Percentiles rank a stretch among this genome's conserved stretches.
Evolutionary conservation across 129 eudicot species (phyloP).

Genomic region (Saposhnikovia divaricata): DNA sequence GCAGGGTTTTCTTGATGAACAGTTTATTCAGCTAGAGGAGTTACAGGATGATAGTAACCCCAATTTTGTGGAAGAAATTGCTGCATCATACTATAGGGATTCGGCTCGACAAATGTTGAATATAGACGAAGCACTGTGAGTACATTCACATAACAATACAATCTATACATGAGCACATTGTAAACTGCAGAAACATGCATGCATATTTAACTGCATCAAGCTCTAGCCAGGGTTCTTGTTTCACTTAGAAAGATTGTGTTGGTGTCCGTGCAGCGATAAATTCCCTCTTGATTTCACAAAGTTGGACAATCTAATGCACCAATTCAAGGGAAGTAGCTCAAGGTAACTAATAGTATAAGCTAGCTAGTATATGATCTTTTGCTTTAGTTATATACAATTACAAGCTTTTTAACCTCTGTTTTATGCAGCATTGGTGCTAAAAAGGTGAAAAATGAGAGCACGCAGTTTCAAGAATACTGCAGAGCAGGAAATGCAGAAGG

Average conservation of each 20-base stretch:
- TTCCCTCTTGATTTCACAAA: conserved; percentile 55
- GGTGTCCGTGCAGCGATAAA: conserved; percentile 40
- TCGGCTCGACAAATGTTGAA: conserved; percentile 62
- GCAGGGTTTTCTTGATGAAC: conserved; percentile 81
- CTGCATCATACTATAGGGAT: conserved; percentile 63
- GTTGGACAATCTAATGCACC: conserved; percentile 74
- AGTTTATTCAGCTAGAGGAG: conserved; percentile 75
- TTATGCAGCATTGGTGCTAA: conserved; percentile 37
- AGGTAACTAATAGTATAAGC: conserved; percentile 16
- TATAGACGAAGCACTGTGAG: conserved; percentile 80
- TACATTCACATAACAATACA: neutral
- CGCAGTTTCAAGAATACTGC: conserved; percentile 51
- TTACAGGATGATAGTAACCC: conserved; percentile 83
- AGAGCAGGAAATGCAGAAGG: conserved; percentile 50
- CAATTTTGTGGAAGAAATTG: conserved; percentile 89
- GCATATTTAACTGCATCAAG: neutral
- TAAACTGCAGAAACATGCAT: neutral
- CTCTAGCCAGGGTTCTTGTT: neutral
- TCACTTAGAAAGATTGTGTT: neutral
- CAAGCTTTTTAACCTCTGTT: neutral
- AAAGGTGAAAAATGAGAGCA: conserved; percentile 50
- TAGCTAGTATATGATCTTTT: neutral
- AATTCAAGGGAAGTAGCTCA: conserved; percentile 80
- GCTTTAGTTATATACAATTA: neutral
- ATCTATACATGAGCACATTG: neutral